phyloP scores from a whole-genome alignment of 1,284 basidiomycete species.

The Ustilago nuda region DNA sequence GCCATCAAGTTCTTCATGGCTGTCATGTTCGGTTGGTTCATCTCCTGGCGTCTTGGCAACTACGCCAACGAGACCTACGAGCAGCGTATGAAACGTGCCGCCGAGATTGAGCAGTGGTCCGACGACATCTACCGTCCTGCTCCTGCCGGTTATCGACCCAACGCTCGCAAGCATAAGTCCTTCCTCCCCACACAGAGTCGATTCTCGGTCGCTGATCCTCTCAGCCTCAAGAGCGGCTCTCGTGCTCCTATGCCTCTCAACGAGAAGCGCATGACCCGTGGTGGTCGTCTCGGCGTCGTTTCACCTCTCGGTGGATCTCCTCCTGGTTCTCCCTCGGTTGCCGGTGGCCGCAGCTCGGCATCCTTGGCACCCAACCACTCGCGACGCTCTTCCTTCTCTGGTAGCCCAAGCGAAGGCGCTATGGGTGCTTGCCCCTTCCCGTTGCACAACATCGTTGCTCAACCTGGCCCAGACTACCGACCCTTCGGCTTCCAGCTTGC shows the following conservation, averaged over 20 bases:
- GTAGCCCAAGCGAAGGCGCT: slow-evolving; percentile 48
- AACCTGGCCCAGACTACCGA: slow-evolving; percentile 89
- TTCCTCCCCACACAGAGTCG: slow-evolving; percentile 75
- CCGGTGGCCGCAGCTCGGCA: slow-evolving; percentile 83
- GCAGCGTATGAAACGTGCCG: slow-evolving; percentile 88
- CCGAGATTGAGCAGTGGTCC: slow-evolving; percentile 95
- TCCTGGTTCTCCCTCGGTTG: slow-evolving; percentile 80
- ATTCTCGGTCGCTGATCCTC: slow-evolving; percentile 71
- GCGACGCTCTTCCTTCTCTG: slow-evolving; percentile 61
- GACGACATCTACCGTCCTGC: slow-evolving; percentile 95
- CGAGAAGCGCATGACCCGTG: slow-evolving; percentile 53
- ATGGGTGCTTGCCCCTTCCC: slow-evolving; percentile 80
- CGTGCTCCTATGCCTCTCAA: slow-evolving; percentile 37
- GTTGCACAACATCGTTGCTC: slow-evolving; percentile 86
- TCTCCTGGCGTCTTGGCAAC: slow-evolving; percentile 90
- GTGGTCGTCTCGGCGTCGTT: slow-evolving; percentile 49
- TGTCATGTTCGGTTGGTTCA: slow-evolving; percentile 96
- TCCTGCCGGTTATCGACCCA: slow-evolving; percentile 89
- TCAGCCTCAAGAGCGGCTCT: slow-evolving; percentile 51
- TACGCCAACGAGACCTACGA: slow-evolving; percentile 94
- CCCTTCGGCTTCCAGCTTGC: slow-evolving; percentile 96
- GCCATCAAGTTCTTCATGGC: slow-evolving; percentile 96
- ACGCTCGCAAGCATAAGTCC: slow-evolving; percentile 77
- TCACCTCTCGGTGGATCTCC: slow-evolving; percentile 72
- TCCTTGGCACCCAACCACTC: slow-evolving; percentile 73